A percentile compares a stretch with the other conserved stretches of the same genome.
These are phyloP conservation scores for Triticum monococcum DNA, from an alignment of 176 grass and related monocot species.

Conservation along the genomic window DNA sequence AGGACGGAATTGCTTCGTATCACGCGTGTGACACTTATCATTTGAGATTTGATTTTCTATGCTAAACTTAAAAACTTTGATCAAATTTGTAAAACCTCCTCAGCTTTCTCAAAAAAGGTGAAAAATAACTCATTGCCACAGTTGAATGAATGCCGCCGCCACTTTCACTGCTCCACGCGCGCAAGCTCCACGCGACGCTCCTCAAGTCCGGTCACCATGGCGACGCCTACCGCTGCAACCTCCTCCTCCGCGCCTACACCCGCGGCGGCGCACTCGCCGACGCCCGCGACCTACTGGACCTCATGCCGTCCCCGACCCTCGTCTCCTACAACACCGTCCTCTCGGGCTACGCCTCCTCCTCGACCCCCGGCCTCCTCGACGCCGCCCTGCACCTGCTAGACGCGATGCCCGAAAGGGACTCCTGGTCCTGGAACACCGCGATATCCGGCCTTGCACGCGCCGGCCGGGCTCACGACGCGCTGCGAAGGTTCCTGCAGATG, in stretches of 20 bases:
- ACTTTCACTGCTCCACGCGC: background rate
- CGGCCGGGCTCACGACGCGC: background rate
- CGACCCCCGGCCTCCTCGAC: background rate
- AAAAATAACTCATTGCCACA: background rate
- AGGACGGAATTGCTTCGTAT: too few species aligned
- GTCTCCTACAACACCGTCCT: slow-evolving; percentile 16
- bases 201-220: slow-evolving; percentile 13
- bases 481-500: slow-evolving; percentile 4
- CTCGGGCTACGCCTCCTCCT: slow-evolving; percentile 1
- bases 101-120: too few species aligned
- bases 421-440: slow-evolving; percentile 16
- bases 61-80: too few species aligned
- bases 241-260: background rate
- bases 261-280: background rate
- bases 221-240: slow-evolving; percentile 13
- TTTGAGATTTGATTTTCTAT: too few species aligned
- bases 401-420: slow-evolving; percentile 4
- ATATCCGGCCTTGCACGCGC: slow-evolving; percentile 9
- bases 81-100: too few species aligned
- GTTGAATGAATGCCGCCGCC: background rate
- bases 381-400: slow-evolving; percentile 4
- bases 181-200: slow-evolving; percentile 12
- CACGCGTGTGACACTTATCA: too few species aligned
- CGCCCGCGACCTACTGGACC: background rate
- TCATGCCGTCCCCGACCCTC: background rate